Evolutionary conservation across 768 basidiomycete species (phyloP), one percentile per base, ranked within the genome.

Genomic region (Infundibulicybe gibba): DNA sequence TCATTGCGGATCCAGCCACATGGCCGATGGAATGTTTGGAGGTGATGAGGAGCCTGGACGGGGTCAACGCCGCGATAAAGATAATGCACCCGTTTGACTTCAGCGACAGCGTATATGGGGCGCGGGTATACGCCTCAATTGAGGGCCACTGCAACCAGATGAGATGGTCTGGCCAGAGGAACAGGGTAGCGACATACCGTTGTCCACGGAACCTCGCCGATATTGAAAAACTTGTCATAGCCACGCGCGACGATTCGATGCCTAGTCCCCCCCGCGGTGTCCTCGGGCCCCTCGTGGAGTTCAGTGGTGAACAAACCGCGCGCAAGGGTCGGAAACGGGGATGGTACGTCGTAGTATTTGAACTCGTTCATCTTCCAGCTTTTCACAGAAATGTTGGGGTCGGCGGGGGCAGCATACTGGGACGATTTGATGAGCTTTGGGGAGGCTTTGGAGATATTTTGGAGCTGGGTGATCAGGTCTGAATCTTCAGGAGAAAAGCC

Each of bases 321-420:
- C 0, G 94, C 97, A n/a, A 97, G 79, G 0, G 94, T 97, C 2
- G 95, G 95, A 59, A 97, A 97, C 0, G 92, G 92, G 9, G 85
- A 88, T 0, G 92, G 92, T 2, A 91, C 74, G 41, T 88, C 82
- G 49, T 90, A 87, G 67, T 95, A 97, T 61, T 92, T 92, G 74
- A 84, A 91, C 64, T 98, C 97, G 65, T 91, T 89, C 92, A 98
- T 93, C 72, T 93, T 95, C 95, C 95, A 97, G 67, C 89, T 92
- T 3, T 80, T 75, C 25, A 97, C 68, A 3, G 62, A 58, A 55
- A 83, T 71, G 2, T 62, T 53, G 1, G 79, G 72, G 48, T 79
- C 78, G 1, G 77, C 78, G 0, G 87, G 82, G 0, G 78, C 82
- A 1, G 62, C 37, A 57, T 88, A 85, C 2, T 64, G 56, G 0